A percentile compares a stretch with the other conserved stretches of the same genome.
Evolutionary conservation across 164 flowering plant genomes (phyloP).

Genomic region (Vitis rotundifolia): DNA sequence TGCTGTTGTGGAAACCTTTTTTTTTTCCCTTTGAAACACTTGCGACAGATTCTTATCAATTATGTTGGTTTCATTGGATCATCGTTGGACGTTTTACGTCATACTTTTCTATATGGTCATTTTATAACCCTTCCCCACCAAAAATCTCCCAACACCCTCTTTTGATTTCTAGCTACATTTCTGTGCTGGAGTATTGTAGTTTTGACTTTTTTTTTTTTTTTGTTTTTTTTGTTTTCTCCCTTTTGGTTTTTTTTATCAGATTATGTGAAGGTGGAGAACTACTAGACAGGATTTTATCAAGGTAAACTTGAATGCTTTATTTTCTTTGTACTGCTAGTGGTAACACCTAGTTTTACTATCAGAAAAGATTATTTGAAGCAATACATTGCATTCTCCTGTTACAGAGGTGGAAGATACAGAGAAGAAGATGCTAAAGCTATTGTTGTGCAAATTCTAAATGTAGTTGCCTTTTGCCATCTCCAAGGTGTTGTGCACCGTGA

Average conservation of each 20-base stretch:
- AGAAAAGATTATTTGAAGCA: background rate
- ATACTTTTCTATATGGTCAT: no score
- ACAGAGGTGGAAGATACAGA: slow-evolving; percentile 84
- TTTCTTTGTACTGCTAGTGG: background rate
- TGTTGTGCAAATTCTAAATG: slow-evolving; percentile 64
- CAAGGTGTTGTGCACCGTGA: slow-evolving; percentile 96
- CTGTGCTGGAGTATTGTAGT: background rate
- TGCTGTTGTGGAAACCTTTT: no score
- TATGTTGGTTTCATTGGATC: no score
- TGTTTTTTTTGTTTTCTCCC: slow-evolving; percentile 5
- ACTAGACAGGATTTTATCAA: slow-evolving; percentile 62
- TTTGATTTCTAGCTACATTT: background rate
- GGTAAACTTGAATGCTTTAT: slow-evolving; percentile 34
- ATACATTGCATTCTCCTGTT: slow-evolving; percentile 2
- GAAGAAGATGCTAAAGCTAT: slow-evolving; percentile 82
- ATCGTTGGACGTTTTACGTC: no score
- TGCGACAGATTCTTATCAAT: no score
- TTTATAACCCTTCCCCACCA: no score
- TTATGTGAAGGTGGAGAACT: slow-evolving; percentile 83
- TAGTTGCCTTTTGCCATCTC: slow-evolving; percentile 79
- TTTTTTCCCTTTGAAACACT: no score
- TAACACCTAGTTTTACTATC: background rate
- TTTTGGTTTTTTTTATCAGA: slow-evolving; percentile 29
- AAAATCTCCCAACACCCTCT: no score
- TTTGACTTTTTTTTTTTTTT: background rate